Percentiles rank a stretch among this genome's conserved stretches.
Evolutionary conservation across 805 yeast species (phyloP).

Genomic region (Metschnikowia vanudenii): DNA sequence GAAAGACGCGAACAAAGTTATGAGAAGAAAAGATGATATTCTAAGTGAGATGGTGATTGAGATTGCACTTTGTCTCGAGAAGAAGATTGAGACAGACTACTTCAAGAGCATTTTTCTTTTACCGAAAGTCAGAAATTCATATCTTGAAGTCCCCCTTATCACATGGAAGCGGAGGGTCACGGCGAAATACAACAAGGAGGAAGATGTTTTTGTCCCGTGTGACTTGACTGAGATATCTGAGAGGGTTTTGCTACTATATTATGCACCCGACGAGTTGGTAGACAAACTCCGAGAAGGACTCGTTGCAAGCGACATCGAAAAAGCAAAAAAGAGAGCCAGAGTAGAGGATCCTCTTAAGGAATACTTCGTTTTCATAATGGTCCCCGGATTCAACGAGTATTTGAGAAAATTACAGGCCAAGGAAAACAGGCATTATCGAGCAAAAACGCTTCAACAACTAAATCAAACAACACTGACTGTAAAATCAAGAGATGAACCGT

Average conservation of each 20-base stretch:
- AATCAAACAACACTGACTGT: constrained; percentile 4
- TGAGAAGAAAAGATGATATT: constrained; percentile 49
- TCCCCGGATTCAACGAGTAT: constrained; percentile 50
- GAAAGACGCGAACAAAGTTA: constrained; percentile 34
- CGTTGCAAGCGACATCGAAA: constrained; percentile 10
- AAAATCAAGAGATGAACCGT: constrained; percentile 1
- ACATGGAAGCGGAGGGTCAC: constrained; percentile 51
- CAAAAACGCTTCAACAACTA: constrained; percentile 16
- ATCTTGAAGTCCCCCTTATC: constrained; percentile 42
- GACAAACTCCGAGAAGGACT: constrained; percentile 14
- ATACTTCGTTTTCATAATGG: constrained; percentile 40
- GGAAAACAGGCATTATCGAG: constrained; percentile 47
- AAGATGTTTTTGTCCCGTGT: constrained; percentile 57
- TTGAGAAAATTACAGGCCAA: constrained; percentile 42
- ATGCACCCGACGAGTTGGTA: constrained; percentile 47
- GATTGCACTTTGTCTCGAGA: constrained; percentile 30
- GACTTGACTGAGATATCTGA: constrained; percentile 43
- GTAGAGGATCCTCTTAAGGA: constrained; percentile 22
- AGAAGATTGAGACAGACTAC: constrained; percentile 27
- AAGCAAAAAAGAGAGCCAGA: constrained; percentile 7
- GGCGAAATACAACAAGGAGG: constrained; percentile 47
- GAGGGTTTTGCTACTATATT: constrained; percentile 42
- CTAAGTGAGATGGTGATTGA: constrained; percentile 49
- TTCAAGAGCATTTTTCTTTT: constrained; percentile 17
- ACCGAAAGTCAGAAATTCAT: constrained; percentile 25